phyloP scores from a whole-genome alignment of 202 grass and related monocot genomes.

The Musa balbisiana region DNA sequence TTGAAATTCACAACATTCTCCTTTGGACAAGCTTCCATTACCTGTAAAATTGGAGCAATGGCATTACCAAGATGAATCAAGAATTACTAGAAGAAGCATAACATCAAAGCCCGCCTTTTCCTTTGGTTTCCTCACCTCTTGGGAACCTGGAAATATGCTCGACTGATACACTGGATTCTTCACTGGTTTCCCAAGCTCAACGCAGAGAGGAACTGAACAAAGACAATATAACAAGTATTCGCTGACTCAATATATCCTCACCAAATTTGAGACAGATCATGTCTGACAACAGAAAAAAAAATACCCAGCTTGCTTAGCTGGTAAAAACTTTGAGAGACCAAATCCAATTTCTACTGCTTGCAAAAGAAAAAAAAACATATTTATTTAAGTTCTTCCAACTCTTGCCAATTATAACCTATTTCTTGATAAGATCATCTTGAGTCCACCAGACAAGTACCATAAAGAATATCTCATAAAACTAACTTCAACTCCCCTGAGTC shows the following conservation, averaged over 20 bases:
- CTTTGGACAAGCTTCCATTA: constrained; percentile 65
- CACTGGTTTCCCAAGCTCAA: constrained; percentile 51
- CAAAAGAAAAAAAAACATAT: neutral
- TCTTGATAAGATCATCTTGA: neutral
- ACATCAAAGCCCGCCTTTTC: neutral
- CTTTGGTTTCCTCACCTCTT: constrained; percentile 31
- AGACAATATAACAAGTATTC: constrained; percentile 6
- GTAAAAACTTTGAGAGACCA: neutral
- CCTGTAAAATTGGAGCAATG: constrained; percentile 26
- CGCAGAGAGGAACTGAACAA: constrained; percentile 40
- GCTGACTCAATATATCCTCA: neutral
- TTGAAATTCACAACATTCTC: constrained; percentile 39
- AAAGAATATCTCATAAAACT: neutral
- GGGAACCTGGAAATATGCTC: constrained; percentile 7
- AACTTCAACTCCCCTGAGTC: neutral
- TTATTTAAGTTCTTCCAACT: neutral
- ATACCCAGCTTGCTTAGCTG: neutral
- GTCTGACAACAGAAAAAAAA: too few species aligned
- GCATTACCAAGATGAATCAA: neutral
- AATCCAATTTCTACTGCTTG: neutral
- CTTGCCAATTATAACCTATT: neutral
- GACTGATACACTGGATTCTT: constrained; percentile 54
- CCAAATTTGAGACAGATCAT: too few species aligned
- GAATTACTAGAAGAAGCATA: neutral
- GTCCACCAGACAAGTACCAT: neutral